Evolutionary conservation across 352 stramenopile genomes (phyloP), one percentile per base, ranked within the genome.

Genomic region (Globisporangium mamillatum): DNA sequence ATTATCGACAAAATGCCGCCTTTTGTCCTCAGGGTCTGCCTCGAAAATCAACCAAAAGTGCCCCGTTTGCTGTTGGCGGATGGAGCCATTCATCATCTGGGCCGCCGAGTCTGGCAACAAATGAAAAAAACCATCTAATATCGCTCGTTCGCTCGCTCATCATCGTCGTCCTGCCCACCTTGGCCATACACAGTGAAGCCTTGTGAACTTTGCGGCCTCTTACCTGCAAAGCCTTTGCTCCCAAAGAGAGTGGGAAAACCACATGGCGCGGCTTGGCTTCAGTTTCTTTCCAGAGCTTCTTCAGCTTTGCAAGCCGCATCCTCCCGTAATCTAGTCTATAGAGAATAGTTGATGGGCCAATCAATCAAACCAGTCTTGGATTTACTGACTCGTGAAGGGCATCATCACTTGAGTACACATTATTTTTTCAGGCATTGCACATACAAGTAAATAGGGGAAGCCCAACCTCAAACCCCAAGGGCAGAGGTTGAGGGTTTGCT

Each of bases 241-340:
- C 38, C 2, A 46, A 46, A 46, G 38, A 46, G 38, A 46, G 9
- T 46, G 38, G 41, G 9, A 14, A n/a, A 27, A 58, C 24, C 53
- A 58, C 18, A 58, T 58, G 53, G 53, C 53, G 9, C 52, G n/a
- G 25, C 25, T 7, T 58, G 53, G 24, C 53, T 58, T 58, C 53
- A 58, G 53, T 36, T 36, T 58, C 53, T 27, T 34, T 58, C 32
- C 53, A 58, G 53, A 58, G 24, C 4, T 29, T 58, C 53, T 58
- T 58, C 25, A 58, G 53, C 53, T 58, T 58, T 32, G 50, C 50
- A 56, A 41, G 34, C 16, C 50, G 22, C 52, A 34, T 57, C 52
- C 22, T 34, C 52, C 38, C 4, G 29, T 0, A 32, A 32, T 32
- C 29, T 32, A 32, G 29, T 32, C 29, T 32, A 46, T 46, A 18